Conservation (phyloP, 176 grass and related monocot species). For the Oryza nivara region DNA sequence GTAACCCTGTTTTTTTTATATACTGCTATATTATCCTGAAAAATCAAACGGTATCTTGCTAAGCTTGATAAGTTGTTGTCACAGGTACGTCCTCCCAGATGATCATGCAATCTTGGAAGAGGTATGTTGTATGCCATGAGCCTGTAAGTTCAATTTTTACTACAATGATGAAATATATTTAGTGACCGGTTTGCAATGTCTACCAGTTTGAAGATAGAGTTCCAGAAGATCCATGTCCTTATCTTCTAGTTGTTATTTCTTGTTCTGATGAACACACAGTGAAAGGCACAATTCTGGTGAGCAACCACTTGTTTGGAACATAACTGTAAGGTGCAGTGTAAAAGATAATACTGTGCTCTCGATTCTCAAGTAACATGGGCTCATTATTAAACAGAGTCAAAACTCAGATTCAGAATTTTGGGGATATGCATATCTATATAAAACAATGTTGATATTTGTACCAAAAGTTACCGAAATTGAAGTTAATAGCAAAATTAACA, state of each 20-base stretch:
- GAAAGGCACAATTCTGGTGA: conserved; percentile 53
- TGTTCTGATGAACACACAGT: conserved; percentile 26
- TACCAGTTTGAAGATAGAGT: conserved; percentile 66
- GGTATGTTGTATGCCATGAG: conserved; percentile 52
- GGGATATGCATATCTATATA: background rate
- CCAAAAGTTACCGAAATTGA: conserved; percentile 5
- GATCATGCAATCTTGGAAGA: conserved; percentile 57
- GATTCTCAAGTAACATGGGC: background rate
- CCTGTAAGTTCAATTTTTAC: background rate
- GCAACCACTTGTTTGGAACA: conserved; percentile 8
- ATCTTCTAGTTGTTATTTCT: conserved; percentile 66
- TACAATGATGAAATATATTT: conserved; percentile 13
- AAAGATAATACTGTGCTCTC: background rate
- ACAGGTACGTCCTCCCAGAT: conserved; percentile 83
- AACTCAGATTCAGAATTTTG: background rate
- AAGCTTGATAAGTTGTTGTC: conserved; percentile 37
- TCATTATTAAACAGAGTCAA: conserved; percentile 7
- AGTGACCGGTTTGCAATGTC: conserved; percentile 8
- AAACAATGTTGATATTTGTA: background rate
- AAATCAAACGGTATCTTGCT: conserved; percentile 34
- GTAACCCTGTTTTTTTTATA: conserved; percentile 12
- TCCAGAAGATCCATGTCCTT: conserved; percentile 63
- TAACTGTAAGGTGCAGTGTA: conserved; percentile 25
- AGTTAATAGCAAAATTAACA: background rate
- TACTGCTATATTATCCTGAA: conserved; percentile 25